phyloP scores from a whole-genome alignment of 139 green algal genomes.

The Bryopsis sp. region DNA sequence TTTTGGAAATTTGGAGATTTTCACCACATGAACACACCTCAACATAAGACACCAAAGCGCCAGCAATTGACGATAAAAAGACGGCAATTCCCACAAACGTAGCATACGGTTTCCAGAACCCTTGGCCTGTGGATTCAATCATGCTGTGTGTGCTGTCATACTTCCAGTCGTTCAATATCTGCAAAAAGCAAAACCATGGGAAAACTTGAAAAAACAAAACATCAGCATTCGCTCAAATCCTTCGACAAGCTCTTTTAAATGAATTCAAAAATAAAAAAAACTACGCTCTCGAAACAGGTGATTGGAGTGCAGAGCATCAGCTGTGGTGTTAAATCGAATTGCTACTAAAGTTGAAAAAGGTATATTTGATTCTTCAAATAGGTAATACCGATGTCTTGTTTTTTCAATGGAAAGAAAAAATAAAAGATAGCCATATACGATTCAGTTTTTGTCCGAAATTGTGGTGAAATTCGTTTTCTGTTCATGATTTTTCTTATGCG shows the following conservation, averaged over 20 bases:
- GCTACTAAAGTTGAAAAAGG: not conserved
- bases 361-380: not conserved
- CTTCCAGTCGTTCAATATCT: slow-evolving; percentile 17
- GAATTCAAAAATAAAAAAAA: not conserved
- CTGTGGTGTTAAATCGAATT: not conserved
- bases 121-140: not conserved
- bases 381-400: not conserved
- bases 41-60: slow-evolving; percentile 16
- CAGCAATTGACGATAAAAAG: not conserved
- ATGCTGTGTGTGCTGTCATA: not conserved
- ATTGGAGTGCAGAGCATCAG: too few relatives aligned
- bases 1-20: not conserved
- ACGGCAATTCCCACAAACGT: slow-evolving; percentile 12
- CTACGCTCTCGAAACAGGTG: not conserved
- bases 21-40: slow-evolving; percentile 5
- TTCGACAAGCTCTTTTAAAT: not conserved
- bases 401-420: slow-evolving; percentile 8
- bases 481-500: too few relatives aligned
- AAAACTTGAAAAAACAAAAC: not conserved
- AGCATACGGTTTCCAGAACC: slow-evolving; percentile 5
- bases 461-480: too few relatives aligned
- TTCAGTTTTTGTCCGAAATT: not conserved
- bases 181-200: not conserved
- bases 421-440: slow-evolving; percentile 5
- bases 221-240: not conserved